Evolutionary conservation across 352 stramenopile species (phyloP).

Genomic region (Discostella stelligera): DNA sequence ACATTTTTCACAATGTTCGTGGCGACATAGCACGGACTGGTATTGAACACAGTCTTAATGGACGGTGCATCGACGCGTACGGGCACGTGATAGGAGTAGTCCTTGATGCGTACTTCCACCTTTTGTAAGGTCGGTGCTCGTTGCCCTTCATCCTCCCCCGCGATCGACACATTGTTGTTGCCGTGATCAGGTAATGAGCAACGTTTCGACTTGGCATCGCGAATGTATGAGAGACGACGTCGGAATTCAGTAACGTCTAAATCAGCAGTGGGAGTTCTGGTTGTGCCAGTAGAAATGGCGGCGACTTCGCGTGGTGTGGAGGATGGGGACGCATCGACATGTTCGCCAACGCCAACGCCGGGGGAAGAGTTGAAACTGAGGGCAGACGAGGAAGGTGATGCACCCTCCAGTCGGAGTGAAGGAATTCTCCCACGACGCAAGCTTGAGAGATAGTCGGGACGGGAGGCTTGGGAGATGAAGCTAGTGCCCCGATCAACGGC

Average conservation of each 20-base stretch:
- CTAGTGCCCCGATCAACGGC: not conserved
- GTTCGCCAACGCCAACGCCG: not conserved
- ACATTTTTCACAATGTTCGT: constrained; percentile 28
- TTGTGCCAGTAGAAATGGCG: not conserved
- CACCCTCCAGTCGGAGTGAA: not conserved
- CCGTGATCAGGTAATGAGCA: too few relatives aligned
- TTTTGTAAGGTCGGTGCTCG: not conserved
- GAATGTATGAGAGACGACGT: not conserved
- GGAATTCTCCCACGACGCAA: constrained; percentile 4
- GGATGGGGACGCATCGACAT: not conserved
- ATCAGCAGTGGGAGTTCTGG: not conserved
- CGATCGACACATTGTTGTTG: not conserved
- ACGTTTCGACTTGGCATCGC: not conserved
- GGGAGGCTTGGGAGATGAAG: not conserved
- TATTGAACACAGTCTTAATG: constrained; percentile 54
- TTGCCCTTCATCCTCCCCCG: too few relatives aligned
- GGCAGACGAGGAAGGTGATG: not conserved
- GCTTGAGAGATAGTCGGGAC: constrained; percentile 15
- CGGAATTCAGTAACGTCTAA: not conserved
- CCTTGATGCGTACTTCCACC: constrained; percentile 37
- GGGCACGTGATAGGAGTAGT: constrained; percentile 42
- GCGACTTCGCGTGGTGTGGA: not conserved
- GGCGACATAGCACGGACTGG: constrained; percentile 44
- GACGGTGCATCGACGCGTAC: constrained; percentile 38
- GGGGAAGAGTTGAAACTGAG: not conserved